Evolutionary conservation across 192 early-diverging fungal genomes (phyloP).

Genomic region (Podila clonocystis): DNA sequence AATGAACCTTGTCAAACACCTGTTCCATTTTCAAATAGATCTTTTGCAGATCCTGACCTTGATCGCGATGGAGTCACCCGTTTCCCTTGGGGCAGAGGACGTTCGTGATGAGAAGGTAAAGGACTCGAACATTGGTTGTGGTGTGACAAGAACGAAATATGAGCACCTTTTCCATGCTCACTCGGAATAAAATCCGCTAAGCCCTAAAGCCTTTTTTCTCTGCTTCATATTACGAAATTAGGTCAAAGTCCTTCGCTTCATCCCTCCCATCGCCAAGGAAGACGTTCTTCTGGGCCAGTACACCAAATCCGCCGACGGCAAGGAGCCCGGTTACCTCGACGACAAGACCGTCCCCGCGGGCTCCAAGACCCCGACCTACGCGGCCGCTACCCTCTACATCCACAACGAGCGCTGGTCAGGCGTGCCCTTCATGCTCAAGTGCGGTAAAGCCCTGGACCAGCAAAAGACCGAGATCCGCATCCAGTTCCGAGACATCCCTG

Average conservation of each 20-base stretch:
- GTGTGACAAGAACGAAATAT: background rate
- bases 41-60: slow-evolving; percentile 93
- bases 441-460: slow-evolving; percentile 91
- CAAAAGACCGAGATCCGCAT: slow-evolving; percentile 95
- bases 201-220: background rate
- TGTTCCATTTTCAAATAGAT: slow-evolving; percentile 71
- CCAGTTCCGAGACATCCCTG: slow-evolving; percentile 94
- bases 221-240: background rate
- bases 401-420: slow-evolving; percentile 97
- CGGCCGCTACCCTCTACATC: slow-evolving; percentile 86
- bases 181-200: background rate
- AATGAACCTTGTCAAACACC: background rate
- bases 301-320: slow-evolving; percentile 77
- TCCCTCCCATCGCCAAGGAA: slow-evolving; percentile 79
- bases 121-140: slow-evolving; percentile 29
- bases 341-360: slow-evolving; percentile 88
- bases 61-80: slow-evolving; percentile 95
- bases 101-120: slow-evolving; percentile 97
- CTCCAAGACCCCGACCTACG: slow-evolving; percentile 93
- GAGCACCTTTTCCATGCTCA: background rate
- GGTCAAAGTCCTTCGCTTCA: slow-evolving; percentile 81
- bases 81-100: slow-evolving; percentile 87
- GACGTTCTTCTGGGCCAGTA: slow-evolving; percentile 95
- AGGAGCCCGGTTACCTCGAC: slow-evolving; percentile 92
- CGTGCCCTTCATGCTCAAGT: slow-evolving; percentile 88